Evolutionary conservation across 2,329 filamentous ascomycete species (phyloP), one percentile per base, ranked within the genome.

Genomic region (Thielaviopsis punctulata): DNA sequence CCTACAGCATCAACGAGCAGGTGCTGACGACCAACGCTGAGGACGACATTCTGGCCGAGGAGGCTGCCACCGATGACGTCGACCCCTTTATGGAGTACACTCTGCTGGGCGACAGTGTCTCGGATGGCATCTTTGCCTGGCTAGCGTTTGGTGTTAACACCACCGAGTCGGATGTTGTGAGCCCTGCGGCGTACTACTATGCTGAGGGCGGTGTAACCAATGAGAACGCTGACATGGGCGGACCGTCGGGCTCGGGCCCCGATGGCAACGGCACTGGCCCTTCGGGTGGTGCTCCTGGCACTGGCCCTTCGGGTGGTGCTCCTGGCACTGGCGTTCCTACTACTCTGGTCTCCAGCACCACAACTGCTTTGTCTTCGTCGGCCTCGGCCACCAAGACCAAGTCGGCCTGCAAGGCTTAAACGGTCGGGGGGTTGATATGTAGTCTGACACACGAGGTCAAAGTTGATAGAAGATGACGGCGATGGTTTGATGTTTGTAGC

Each of bases 11-110:
- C 49, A 74, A 74, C 62, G 65, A 62, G 4, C 66, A 72, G 59
- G 56, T 58, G 0, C 18, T 69, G 12, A 77, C 70, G 3, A 62
- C 60, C 47, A 80, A 80, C 58, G 61, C 64, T 12, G 64, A 73
- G 0, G 77, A 81, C 60, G 52, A 56, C 18, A 70, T 76, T 47
- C 67, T 73, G 30, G 59, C 65, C 19, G 62, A 68, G 59, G 70
- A 73, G 60, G 68, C 71, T 23, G 57, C 61, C 24, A 69, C 69
- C 47, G 69, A 67, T 7, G 68, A 70, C 36, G 74, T 73, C 54
- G 74, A 79, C 59, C 79, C 77, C 0, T 68, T 80, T 59, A 65
- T 77, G 55, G 70, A 80, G 59, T 79, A 78, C 57, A 68, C 73
- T 12, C 66, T 72, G 13, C 68, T 82, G 2, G 76, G 77, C 7